These are phyloP conservation scores for Leishmania turanica DNA, from an alignment of 208 protist genomes.

Conservation along the genomic window DNA sequence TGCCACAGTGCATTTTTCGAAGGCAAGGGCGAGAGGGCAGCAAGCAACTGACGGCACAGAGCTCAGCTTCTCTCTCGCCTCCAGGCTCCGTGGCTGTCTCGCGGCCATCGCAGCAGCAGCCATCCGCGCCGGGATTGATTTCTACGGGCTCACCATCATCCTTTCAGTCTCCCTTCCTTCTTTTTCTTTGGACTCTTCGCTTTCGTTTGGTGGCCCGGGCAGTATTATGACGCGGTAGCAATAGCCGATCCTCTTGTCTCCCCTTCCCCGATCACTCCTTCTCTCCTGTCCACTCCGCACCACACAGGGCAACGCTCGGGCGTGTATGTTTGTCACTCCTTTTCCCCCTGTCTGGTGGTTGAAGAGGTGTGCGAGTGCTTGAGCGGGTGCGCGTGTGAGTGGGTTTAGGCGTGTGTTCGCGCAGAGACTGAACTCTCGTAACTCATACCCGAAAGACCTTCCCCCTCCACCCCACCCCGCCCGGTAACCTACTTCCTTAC, in stretches of 20 bases:
- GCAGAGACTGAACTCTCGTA: neutral
- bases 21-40: neutral
- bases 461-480: neutral
- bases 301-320: neutral
- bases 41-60: neutral
- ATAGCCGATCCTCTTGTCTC: neutral
- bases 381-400: slow-evolving; percentile 5
- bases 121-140: neutral
- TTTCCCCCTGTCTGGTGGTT: too few relatives aligned
- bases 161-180: neutral
- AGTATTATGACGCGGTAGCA: neutral
- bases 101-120: neutral
- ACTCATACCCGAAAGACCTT: neutral
- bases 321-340: neutral
- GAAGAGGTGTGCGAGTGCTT: neutral
- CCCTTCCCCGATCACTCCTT: neutral
- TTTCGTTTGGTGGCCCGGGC: neutral
- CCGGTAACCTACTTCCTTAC: neutral
- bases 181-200: neutral
- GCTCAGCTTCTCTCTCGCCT: too few relatives aligned
- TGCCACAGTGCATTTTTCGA: neutral
- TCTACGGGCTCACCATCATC: slow-evolving; percentile 6
- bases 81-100: neutral
- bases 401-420: neutral
- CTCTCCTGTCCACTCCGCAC: neutral